These are phyloP conservation scores for Globisporangium lucens DNA, from an alignment of 352 stramenopile genomes.

Conservation along the genomic window DNA sequence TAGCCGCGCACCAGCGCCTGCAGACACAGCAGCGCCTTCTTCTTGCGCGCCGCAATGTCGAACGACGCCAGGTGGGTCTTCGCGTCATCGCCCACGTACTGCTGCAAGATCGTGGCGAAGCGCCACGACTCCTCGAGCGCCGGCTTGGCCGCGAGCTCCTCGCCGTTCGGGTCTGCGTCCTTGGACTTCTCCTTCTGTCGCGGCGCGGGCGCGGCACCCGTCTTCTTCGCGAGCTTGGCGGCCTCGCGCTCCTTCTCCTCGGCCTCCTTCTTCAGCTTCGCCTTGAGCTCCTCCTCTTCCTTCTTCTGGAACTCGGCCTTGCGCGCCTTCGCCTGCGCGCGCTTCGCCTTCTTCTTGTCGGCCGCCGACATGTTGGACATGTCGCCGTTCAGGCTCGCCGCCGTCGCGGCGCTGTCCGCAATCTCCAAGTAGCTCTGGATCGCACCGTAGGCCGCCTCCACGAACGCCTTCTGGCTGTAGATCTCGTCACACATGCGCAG, in stretches of 20 bases:
- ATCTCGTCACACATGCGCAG: constrained; percentile 93
- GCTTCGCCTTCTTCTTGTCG: constrained; percentile 92
- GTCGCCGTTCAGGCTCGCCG: constrained; percentile 47
- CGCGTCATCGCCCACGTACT: constrained; percentile 51
- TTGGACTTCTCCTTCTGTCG: constrained; percentile 49
- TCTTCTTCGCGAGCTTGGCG: constrained; percentile 67
- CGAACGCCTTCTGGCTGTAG: constrained; percentile 89
- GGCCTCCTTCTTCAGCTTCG: constrained; percentile 72
- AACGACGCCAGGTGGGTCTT: constrained; percentile 73
- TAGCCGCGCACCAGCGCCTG: constrained; percentile 69
- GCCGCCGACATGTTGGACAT: constrained; percentile 86
- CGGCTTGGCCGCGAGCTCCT: constrained; percentile 65
- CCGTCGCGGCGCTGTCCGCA: constrained; percentile 54
- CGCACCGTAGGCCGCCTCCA: constrained; percentile 83
- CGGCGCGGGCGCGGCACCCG: constrained; percentile 27
- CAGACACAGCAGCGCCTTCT: constrained; percentile 73
- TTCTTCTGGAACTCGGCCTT: constrained; percentile 90
- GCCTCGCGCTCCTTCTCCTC: constrained; percentile 70
- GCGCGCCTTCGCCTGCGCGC: constrained; percentile 82
- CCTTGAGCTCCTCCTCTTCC: constrained; percentile 68
- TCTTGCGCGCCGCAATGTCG: constrained; percentile 70
- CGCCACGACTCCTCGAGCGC: constrained; percentile 75
- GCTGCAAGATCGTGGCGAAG: constrained; percentile 69
- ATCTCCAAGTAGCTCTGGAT: constrained; percentile 90
- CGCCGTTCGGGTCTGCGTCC: constrained; percentile 70